Base-by-base conservation (phyloP, 805 yeast species). In the Grigorovia transvaalensis region DNA sequence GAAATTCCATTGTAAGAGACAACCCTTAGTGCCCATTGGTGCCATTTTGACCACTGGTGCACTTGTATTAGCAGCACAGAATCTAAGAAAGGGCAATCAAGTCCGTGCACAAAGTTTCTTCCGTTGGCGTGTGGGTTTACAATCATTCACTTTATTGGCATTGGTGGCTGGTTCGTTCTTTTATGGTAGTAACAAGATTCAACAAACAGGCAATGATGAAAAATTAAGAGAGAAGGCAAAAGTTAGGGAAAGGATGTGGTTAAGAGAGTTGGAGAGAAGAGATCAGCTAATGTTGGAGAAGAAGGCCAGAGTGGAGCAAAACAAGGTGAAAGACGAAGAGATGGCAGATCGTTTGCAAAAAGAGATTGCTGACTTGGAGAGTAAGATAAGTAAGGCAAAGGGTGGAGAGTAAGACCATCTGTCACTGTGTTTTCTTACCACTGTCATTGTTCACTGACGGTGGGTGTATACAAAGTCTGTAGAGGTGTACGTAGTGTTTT, bases 11-110 rank as follows among this genome's bases (percentile, higher is more conserved):
- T 81, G 86, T 54, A 85, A 82, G 63, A 85, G 88, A 67, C 96
- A 90, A 64, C 97, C 97, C 1, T 70, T 86, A 11, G 96, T 90
- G 1, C 96, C 97, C 1, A 51, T 88, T 6, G 96, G 96, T 1
- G 75, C 86, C 15, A 62, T 85, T 4, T 79, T 84, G 47, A 90
- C 97, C 2, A 78, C 85, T 9, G 86, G 82, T 2, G 96, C 96
- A 0, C 87, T 90, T 35, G 70, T 77, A 0, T 71, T 89, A 57
- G 95, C 96, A 2, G 89, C 88, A 2, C 76, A 78, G 57, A 85
- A 90, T 23, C 73, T 89, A 55, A 77, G 83, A 59, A 71, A 74
- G 33, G 96, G 96, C 27, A 81, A 88, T 58, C 77, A 82, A 55
- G 71, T 74, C 45, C 80, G 80, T 51, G 95, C 96, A 0, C 96